These are phyloP conservation scores for Kregervanrija delftensis DNA, from an alignment of 805 yeast genomes.

Conservation along the genomic window DNA sequence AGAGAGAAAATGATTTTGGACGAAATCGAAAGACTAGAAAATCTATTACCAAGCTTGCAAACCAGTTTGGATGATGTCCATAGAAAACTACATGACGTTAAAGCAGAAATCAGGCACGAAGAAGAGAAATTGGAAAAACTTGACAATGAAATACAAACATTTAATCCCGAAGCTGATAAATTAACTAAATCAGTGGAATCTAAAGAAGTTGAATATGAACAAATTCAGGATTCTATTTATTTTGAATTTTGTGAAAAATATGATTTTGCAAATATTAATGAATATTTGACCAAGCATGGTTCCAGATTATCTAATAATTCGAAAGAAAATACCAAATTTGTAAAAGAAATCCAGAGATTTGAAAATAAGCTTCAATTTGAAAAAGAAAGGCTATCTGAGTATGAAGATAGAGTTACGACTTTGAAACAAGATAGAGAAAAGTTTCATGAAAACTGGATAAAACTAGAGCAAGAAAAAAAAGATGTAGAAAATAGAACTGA, in stretches of 20 bases:
- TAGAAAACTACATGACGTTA: constrained; percentile 25
- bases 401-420: constrained; percentile 37
- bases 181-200: constrained; percentile 23
- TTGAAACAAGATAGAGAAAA: constrained; percentile 33
- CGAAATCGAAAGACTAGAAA: constrained; percentile 44
- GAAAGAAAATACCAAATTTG: constrained; percentile 53
- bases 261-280: constrained; percentile 50
- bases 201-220: constrained; percentile 11
- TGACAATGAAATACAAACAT: constrained; percentile 9
- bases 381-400: constrained; percentile 47
- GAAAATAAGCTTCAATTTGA: constrained; percentile 62
- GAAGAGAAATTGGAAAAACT: constrained; percentile 15
- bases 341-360: constrained; percentile 54
- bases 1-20: constrained; percentile 51
- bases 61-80: constrained; percentile 19
- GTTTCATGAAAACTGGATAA: constrained; percentile 29
- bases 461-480: constrained; percentile 28
- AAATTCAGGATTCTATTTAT: constrained; percentile 41
- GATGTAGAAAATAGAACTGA: constrained; percentile 29
- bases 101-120: constrained; percentile 48
- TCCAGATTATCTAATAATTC: constrained; percentile 46
- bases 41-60: constrained; percentile 23
- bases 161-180: constrained; percentile 15
- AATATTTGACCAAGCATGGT: constrained; percentile 68
- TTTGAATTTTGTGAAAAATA: constrained; percentile 46